Evolutionary conservation across 768 basidiomycete species (phyloP), one percentile per base, ranked within the genome.

Genomic region (Agaricus blazei): DNA sequence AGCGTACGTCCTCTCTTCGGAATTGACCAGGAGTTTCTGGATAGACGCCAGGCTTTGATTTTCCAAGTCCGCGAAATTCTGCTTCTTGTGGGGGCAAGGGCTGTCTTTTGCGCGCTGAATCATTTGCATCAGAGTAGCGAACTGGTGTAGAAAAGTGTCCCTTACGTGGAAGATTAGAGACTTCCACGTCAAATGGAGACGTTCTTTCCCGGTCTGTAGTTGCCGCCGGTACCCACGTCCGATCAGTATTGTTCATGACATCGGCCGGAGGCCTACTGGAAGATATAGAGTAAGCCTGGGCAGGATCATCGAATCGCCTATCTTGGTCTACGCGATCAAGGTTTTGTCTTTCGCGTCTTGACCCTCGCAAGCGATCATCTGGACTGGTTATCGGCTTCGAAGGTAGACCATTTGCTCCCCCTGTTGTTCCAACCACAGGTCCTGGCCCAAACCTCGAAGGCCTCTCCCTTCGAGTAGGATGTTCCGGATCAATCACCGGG

Each of bases 61-160:
- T 56, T 19, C 34, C 54, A 34, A 43, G 23, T 12, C 42, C 54
- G 2, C 54, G 40, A 24, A 49, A 56, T 29, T 56, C 54, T 3
- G 40, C 45, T 3, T 56, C 54, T 44, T 56, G 54, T 1, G 54
- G 54, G 7, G 54, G 54, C 12, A 56, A 34, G 9, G 54, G 54
- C 12, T 42, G 48, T 44, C 54, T 41, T 23, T 56, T 56, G 4
- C 54, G 54, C 1, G 48, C 54, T 56, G 23, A 43, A 9, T 7
- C 3, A 44, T 0, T 2, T 9, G 19, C 7, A n/a, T 56, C n/a
- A 56, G 48, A 14, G 34, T 11, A 27, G 36, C 26, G 27, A 12
- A 27, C 26, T 8, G 29, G 19, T 12, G 37, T 15, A 12, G 2
- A 34, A 26, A 4, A 36, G 19, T 4, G 3, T 26, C 12, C 43